Conservation (phyloP, 116 monocot genomes). For the Cymodocea nodosa region DNA sequence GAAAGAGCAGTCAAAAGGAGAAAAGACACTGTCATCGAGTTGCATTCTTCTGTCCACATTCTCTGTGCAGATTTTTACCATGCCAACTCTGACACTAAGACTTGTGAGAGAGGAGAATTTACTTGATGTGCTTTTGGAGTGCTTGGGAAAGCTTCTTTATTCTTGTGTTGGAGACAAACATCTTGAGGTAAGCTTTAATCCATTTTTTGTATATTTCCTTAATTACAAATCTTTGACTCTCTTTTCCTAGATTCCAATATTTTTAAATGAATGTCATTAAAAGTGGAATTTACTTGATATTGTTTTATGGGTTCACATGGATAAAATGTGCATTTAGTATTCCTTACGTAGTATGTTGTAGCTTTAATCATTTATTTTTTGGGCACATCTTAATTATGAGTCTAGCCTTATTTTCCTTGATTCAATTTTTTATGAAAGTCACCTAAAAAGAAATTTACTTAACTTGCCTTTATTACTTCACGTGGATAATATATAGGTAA, state of each 20-base stretch:
- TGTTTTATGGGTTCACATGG: no score
- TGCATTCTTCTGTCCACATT: conserved; percentile 43
- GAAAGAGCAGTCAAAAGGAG: conserved; percentile 32
- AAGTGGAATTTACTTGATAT: no score
- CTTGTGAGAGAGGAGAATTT: conserved; percentile 73
- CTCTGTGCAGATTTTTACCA: conserved; percentile 95
- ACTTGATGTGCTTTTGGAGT: conserved; percentile 46
- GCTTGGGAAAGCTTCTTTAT: conserved; percentile 41
- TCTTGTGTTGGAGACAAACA: conserved; percentile 55
- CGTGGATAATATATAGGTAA: not conserved
- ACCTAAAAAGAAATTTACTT: no score
- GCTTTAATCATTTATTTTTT: no score
- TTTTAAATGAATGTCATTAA: no score
- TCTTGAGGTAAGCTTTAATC: conserved; percentile 39
- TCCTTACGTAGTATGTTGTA: no score
- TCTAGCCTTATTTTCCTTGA: no score
- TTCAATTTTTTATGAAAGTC: no score
- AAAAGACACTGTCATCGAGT: conserved; percentile 21
- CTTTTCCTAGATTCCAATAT: not conserved
- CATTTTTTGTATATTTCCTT: not conserved
- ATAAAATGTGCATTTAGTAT: no score
- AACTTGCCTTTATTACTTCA: not conserved
- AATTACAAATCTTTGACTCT: not conserved
- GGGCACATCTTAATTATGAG: no score
- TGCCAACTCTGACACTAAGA: conserved; percentile 51